Evolutionary conservation across 2,329 filamentous ascomycete genomes (phyloP).

Genomic region (Keithomyces neogunnii): DNA sequence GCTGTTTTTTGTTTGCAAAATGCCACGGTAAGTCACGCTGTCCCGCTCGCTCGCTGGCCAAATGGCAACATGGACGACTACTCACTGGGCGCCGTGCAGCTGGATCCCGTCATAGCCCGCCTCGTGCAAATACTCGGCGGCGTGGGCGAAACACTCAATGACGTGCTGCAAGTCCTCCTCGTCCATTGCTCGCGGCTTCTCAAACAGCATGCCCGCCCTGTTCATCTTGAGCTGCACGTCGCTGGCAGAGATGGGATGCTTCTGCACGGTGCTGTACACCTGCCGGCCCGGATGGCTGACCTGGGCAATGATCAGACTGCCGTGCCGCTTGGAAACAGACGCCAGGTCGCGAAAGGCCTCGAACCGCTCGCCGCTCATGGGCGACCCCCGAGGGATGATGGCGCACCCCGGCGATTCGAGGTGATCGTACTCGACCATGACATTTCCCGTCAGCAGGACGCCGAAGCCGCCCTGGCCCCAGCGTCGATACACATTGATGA

Average conservation of each 20-base stretch:
- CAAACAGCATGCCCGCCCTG: slow-evolving; percentile 23
- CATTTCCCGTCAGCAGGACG: slow-evolving; percentile 53
- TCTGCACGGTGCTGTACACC: slow-evolving; percentile 12
- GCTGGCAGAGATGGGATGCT: slow-evolving; percentile 31
- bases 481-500: slow-evolving; percentile 44
- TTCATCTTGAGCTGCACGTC: slow-evolving; percentile 24
- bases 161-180: slow-evolving; percentile 46
- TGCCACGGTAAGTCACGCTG: not conserved
- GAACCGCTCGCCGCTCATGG: slow-evolving; percentile 48
- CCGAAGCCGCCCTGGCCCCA: slow-evolving; percentile 53
- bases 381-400: slow-evolving; percentile 46
- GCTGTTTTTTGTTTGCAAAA: slow-evolving; percentile 6
- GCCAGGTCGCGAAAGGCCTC: slow-evolving; percentile 52
- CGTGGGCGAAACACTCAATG: slow-evolving; percentile 53
- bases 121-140: slow-evolving; percentile 52
- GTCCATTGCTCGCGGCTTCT: slow-evolving; percentile 43
- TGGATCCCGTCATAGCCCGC: slow-evolving; percentile 50
- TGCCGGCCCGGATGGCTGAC: slow-evolving; percentile 49
- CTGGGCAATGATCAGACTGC: slow-evolving; percentile 52
- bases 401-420: slow-evolving; percentile 47
- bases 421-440: slow-evolving; percentile 54
- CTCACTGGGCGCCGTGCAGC: slow-evolving; percentile 41
- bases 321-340: slow-evolving; percentile 44
- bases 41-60: no score
- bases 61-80: not conserved